phyloP scores from a whole-genome alignment of 148 eudicot species.

The Fallopia convolvulus region DNA sequence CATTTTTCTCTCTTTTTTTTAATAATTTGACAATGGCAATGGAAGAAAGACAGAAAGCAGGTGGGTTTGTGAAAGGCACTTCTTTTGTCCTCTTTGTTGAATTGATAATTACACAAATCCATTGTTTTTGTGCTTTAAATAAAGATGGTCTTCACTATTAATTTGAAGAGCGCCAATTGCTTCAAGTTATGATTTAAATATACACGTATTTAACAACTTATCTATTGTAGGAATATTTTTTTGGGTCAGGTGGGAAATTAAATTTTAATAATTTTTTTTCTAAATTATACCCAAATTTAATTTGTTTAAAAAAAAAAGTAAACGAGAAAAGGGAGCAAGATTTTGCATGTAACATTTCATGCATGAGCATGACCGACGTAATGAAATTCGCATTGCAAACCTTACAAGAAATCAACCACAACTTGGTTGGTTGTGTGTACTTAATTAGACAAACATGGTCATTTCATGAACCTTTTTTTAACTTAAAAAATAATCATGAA shows the following conservation, averaged over 20 bases:
- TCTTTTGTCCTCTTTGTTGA: neutral
- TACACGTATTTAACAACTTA: no score
- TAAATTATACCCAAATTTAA: neutral
- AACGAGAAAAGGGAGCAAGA: neutral
- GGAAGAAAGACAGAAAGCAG: neutral
- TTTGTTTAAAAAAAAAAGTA: neutral
- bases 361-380: neutral
- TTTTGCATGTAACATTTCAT: neutral
- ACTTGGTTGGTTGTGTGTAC: neutral
- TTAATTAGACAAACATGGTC: neutral
- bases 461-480: neutral
- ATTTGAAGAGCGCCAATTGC: neutral
- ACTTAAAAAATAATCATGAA: neutral
- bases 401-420: neutral
- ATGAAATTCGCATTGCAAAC: slow-evolving; percentile 5
- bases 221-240: no score
- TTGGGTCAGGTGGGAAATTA: no score
- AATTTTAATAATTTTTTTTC: no score
- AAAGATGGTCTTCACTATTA: neutral
- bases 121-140: neutral
- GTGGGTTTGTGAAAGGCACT: slow-evolving; percentile 1
- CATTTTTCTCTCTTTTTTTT: neutral
- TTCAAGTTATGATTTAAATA: no score
- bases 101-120: neutral
- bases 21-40: neutral